Base-by-base conservation (phyloP, 768 basidiomycete genomes). In the Boletales sp. region DNA sequence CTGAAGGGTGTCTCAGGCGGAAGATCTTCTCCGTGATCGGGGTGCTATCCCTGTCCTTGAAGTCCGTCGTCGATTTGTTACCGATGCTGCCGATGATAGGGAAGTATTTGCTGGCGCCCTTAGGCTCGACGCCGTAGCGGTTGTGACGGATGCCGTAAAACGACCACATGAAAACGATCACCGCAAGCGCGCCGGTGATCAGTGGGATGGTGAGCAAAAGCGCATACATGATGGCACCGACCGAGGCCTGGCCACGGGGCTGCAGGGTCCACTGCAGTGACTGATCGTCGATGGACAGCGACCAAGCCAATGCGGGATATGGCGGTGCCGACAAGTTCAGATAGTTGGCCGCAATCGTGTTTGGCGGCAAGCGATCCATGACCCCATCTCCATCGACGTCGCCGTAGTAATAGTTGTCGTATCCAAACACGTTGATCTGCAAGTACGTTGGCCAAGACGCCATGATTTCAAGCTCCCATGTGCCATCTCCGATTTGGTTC, bases 121-220 rank as follows among this genome's bases (percentile, higher is more conserved):
- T 87, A 58, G 77, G 74, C 70, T 87, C 83, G 58, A 87, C 82
- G 70, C 94, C 94, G 71, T 85, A 95, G 67, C 85, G 84, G 70
- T 97, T 97, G 74, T 93, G 86, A 65, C 81, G 91, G 74, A 97
- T 95, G 29, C 92, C 91, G 62, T 97, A 97, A 80, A 97, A 97
- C 7, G 87, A 84, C 84, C 89, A 93, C 83, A 93, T 89, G 81
- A 97, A 97, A 68, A 93, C 65, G 45, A 84, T 62, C 41, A 91
- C 90, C 14, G 94, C 91, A 43, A 90, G 74, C 13, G 81, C 78
- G 52, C 83, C 94, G 17, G 93, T 94, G 67, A 95, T 79, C 55
- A 93, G 70, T 6, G 94, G 94, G 52, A 95, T 90, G 37, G 82
- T 58, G 29, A 87, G 74, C 40, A 95, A 76, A 36, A 95, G 80